These are phyloP conservation scores for Trichoderma asperellum DNA, from an alignment of 2,329 filamentous ascomycete species.

Conservation along the genomic window DNA sequence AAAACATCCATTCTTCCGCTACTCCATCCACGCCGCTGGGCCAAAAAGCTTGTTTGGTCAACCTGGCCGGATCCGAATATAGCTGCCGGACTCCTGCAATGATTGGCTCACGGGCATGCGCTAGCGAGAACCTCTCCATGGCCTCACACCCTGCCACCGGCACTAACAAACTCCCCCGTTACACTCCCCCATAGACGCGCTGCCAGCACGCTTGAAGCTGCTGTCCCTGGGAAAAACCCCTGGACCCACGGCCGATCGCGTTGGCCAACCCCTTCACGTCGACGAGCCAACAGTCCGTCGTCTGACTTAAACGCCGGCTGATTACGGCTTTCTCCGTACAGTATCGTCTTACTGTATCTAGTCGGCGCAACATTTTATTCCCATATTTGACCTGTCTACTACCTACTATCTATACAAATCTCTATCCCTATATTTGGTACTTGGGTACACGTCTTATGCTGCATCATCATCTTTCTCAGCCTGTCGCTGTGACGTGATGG, in stretches of 20 bases:
- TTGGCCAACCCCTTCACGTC: constrained; percentile 1
- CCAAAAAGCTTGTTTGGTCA: constrained; percentile 28
- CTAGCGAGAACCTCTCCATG: background rate
- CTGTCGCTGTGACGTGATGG: background rate
- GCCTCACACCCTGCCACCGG: background rate
- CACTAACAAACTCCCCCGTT: background rate
- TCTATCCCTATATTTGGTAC: background rate
- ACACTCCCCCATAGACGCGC: background rate
- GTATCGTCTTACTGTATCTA: background rate
- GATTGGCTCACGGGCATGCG: background rate
- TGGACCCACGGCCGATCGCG: constrained; percentile 27
- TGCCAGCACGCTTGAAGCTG: background rate
- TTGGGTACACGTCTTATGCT: background rate
- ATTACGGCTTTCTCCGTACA: constrained; percentile 20
- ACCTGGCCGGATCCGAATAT: background rate
- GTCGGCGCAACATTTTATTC: background rate
- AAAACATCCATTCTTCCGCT: background rate
- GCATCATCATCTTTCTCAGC: background rate
- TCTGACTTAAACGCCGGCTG: constrained; percentile 7
- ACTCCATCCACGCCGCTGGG: background rate
- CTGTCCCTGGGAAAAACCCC: constrained; percentile 12
- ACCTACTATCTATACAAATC: background rate
- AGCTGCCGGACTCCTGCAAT: background rate
- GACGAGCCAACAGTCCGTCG: background rate
- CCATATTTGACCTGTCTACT: background rate